Conservation (phyloP, 352 stramenopile genomes). For the Globisporangium nagaii region DNA sequence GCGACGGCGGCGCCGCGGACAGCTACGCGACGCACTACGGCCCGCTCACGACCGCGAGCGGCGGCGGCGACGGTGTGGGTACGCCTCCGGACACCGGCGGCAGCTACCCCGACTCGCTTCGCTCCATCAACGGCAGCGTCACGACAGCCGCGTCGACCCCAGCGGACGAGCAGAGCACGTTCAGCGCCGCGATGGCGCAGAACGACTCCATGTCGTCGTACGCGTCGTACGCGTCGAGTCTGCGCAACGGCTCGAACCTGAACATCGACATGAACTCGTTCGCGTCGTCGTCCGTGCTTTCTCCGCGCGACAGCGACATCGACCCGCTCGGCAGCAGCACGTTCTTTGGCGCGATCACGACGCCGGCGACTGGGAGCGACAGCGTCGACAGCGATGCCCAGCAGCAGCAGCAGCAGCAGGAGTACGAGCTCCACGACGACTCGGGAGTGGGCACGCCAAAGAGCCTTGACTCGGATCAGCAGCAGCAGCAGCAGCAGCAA, state of each 20-base stretch:
- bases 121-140: not conserved
- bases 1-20: slow-evolving; percentile 2
- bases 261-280: slow-evolving; percentile 12
- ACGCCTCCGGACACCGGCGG: slow-evolving; percentile 8
- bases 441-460: slow-evolving; percentile 5
- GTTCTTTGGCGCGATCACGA: slow-evolving; percentile 5
- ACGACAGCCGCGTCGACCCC: not conserved
- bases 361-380: not conserved
- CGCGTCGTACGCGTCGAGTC: not conserved
- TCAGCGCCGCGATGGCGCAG: slow-evolving; percentile 7
- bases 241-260: slow-evolving; percentile 4
- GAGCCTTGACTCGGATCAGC: not conserved
- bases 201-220: slow-evolving; percentile 1
- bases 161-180: not conserved
- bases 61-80: slow-evolving; percentile 6
- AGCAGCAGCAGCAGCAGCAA: not conserved
- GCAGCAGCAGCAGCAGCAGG: slow-evolving; percentile 6
- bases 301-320: slow-evolving; percentile 5
- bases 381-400: not conserved
- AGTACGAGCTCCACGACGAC: not conserved
- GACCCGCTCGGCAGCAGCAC: slow-evolving; percentile 1
- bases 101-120: not conserved
- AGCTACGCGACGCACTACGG: slow-evolving; percentile 15
- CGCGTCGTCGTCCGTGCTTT: slow-evolving; percentile 11
- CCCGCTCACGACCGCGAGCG: not conserved